Evolutionary conservation across 2,329 filamentous ascomycete genomes (phyloP).

Genomic region (Cytospora leucostoma): DNA sequence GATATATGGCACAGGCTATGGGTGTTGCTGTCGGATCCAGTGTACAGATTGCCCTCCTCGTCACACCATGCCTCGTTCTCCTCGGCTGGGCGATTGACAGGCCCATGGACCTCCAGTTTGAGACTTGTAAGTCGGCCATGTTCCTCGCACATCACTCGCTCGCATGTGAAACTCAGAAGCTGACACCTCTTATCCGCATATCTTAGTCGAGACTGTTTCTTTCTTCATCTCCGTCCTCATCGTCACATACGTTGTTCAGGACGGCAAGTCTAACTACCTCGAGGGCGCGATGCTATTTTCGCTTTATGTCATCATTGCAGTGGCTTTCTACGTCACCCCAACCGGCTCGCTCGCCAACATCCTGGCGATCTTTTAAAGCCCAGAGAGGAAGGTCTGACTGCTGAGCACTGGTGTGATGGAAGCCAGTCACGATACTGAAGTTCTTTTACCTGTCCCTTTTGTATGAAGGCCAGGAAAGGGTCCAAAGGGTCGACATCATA

Average conservation of each 20-base stretch:
- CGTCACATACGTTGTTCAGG: constrained; percentile 75
- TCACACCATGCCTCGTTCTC: constrained; percentile 78
- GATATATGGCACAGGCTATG: constrained; percentile 57
- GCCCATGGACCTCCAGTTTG: constrained; percentile 78
- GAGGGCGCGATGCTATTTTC: constrained; percentile 71
- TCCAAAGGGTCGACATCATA: not conserved
- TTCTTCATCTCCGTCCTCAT: constrained; percentile 76
- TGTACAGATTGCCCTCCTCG: constrained; percentile 80
- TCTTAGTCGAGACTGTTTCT: constrained; percentile 68
- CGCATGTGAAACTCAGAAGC: not conserved
- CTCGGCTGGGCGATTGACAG: constrained; percentile 76
- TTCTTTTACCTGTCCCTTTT: not conserved
- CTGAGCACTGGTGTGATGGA: not conserved
- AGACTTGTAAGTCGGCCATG: constrained; percentile 54
- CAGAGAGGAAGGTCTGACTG: not conserved
- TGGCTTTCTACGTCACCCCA: constrained; percentile 61
- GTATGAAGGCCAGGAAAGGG: not conserved
- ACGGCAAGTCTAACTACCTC: constrained; percentile 82
- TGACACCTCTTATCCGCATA: constrained; percentile 26
- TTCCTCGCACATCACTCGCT: not conserved
- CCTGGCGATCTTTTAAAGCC: constrained; percentile 9
- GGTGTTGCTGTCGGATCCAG: constrained; percentile 80
- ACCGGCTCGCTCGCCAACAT: constrained; percentile 48
- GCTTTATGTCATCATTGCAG: constrained; percentile 61
- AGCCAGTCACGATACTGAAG: not conserved